These are phyloP conservation scores for Buddleja alternifolia DNA, from an alignment of 257 asterid genomes.

Conservation along the genomic window DNA sequence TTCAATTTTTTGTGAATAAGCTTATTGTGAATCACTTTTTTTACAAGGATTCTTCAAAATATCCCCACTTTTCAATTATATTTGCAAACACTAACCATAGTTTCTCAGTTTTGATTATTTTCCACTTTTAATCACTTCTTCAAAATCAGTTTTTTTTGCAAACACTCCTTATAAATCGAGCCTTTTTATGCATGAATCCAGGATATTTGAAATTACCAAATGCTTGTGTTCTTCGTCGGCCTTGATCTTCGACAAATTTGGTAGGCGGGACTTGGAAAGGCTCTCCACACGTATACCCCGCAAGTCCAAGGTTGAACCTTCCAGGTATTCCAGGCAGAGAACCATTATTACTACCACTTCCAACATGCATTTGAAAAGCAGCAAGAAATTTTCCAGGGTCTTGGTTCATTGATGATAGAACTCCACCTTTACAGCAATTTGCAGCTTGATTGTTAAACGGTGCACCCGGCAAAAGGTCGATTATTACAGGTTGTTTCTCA, in stretches of 20 bases:
- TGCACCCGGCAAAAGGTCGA: conserved; percentile 77
- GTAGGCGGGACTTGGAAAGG: conserved; percentile 61
- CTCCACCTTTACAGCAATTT: conserved; percentile 78
- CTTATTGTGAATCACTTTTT: too few relatives aligned
- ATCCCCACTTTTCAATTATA: too few relatives aligned
- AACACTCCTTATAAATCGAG: too few relatives aligned
- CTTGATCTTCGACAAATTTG: conserved; percentile 51
- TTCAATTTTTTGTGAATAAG: too few relatives aligned
- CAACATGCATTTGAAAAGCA: conserved; percentile 58
- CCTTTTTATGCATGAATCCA: too few relatives aligned
- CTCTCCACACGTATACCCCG: conserved; percentile 75
- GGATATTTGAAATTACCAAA: conserved; percentile 64
- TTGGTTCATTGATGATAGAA: conserved; percentile 67
- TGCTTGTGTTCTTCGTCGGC: conserved; percentile 77
- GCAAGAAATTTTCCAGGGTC: conserved; percentile 42
- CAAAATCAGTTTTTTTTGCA: too few relatives aligned
- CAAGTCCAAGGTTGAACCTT: conserved; percentile 59
- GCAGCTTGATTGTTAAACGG: conserved; percentile 50
- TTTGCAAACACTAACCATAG: too few relatives aligned
- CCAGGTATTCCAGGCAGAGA: conserved; percentile 36
- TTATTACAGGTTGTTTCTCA: conserved; percentile 57
- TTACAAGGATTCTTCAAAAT: too few relatives aligned
- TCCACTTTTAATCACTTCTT: too few relatives aligned
- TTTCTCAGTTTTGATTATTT: too few relatives aligned
- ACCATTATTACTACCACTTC: conserved; percentile 24